Percentiles rank a stretch among this genome's conserved stretches.
Conservation (phyloP, 2,329 filamentous ascomycete genomes). For the Ascochyta pisi region DNA sequence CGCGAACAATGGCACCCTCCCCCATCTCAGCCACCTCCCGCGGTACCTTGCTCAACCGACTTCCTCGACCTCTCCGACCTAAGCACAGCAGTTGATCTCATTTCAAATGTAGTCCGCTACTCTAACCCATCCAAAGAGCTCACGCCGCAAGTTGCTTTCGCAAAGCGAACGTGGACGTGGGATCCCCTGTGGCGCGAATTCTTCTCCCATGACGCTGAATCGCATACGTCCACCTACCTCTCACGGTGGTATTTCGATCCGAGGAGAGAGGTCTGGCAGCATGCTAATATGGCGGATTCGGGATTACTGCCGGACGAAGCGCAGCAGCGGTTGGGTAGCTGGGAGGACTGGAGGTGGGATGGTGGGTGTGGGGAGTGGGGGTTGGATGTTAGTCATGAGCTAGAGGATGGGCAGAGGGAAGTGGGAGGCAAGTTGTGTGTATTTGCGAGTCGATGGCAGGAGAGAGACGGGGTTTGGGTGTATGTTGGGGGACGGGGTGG, state of each 20-base stretch:
- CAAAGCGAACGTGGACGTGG: slow-evolving; percentile 1
- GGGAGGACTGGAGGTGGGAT: slow-evolving; percentile 15
- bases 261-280: neutral
- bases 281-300: slow-evolving; percentile 11
- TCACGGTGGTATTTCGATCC: slow-evolving; percentile 12
- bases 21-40: neutral
- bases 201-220: neutral
- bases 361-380: slow-evolving; percentile 10
- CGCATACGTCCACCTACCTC: neutral
- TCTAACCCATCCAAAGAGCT: neutral
- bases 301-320: slow-evolving; percentile 11
- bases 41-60: slow-evolving; percentile 9
- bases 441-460: slow-evolving; percentile 10
- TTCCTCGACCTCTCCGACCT: slow-evolving; percentile 15
- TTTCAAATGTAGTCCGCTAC: slow-evolving; percentile 3
- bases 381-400: slow-evolving; percentile 10
- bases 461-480: slow-evolving; percentile 8
- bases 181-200: slow-evolving; percentile 15
- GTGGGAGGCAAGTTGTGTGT: slow-evolving; percentile 3
- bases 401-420: neutral
- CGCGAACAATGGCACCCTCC: slow-evolving; percentile 5
- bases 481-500: slow-evolving; percentile 8
- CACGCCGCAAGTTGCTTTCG: slow-evolving; percentile 2
- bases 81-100: slow-evolving; percentile 1
- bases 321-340: slow-evolving; percentile 3